Base-by-base conservation (phyloP, 2,329 filamentous ascomycete genomes). In the Sporothrix luriei region DNA sequence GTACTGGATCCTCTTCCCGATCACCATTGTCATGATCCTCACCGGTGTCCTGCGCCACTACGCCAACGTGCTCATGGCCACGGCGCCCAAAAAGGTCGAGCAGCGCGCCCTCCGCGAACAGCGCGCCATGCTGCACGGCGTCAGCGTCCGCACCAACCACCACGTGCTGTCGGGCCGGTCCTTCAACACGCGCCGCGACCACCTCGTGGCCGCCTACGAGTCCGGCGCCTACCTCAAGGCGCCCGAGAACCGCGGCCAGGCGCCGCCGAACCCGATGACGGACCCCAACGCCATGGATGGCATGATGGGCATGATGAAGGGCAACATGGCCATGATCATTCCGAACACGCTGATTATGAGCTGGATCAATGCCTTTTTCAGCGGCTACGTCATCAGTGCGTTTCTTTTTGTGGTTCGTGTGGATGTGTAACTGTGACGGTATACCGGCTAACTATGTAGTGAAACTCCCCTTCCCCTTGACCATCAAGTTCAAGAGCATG, bases 301-400 rank as follows among this genome's bases (percentile, higher is more conserved):
- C 75, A 99, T 99, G 95, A 99, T 99, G 95, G 94, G 95, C 75
- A 97, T 97, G 93, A 97, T 99, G 92, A 99, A 99, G 87, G 94
- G 94, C 70, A 97, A 99, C 78, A 97, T 99, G 91, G 94, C 95
- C 73, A 99, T 98, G 95, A 98, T 99, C 84, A 93, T 99, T 70
- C 95, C 95, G 64, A 97, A 99, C 81, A 98, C 94, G 6, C 82
- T 99, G 78, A 99, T 99, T 75, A 99, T 99, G 95, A 95, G 94
- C 74, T 99, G 95, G 95, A 98, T 99, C 79, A 99, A 99, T 82
- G 94, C 95, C 0, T 99, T 98, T 78, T 99, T 99, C 77, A 96
- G 93, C 67, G 95, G 95, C 43, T 99, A 97, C 78, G 95, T 99
- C 62, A 97, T 99, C 73, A 93, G 93, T 97, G 84, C 76, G 55